phyloP scores from a whole-genome alignment of 2,329 filamentous ascomycete species.

The Knoxdaviesia capensis region DNA sequence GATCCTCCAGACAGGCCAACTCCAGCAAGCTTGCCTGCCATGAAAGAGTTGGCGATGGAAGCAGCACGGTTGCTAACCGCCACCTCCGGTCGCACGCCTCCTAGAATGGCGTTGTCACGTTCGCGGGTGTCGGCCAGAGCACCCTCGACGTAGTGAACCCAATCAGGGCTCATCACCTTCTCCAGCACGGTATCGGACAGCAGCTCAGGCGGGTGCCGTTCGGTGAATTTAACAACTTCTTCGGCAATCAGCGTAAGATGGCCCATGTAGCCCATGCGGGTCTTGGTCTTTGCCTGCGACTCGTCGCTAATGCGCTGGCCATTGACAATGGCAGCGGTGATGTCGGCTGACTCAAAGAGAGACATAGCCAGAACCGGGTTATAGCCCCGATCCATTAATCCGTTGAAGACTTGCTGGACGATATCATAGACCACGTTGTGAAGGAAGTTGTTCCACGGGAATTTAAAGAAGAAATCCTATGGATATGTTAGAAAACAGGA shows the following conservation, averaged over 20 bases:
- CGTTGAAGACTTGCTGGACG: conserved; percentile 97
- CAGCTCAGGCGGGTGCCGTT: conserved; percentile 75
- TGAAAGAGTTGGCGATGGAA: conserved; percentile 11
- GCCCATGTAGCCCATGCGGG: conserved; percentile 94
- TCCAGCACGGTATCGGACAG: conserved; percentile 71
- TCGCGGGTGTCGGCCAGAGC: conserved; percentile 85
- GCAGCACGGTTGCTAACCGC: conserved; percentile 58
- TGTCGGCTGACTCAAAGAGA: conserved; percentile 74
- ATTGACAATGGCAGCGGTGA: conserved; percentile 81
- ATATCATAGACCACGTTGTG: conserved; percentile 99
- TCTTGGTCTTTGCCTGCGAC: conserved; percentile 64
- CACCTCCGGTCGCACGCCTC: conserved; percentile 82
- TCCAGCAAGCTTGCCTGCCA: conserved; percentile 17
- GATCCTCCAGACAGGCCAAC: conserved; percentile 22
- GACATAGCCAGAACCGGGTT: conserved; percentile 81
- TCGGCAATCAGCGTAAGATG: conserved; percentile 93
- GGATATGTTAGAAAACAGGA: background rate
- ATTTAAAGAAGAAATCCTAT: conserved; percentile 92
- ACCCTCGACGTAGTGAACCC: conserved; percentile 89
- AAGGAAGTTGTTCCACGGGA: conserved; percentile 98
- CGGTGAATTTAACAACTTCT: conserved; percentile 96
- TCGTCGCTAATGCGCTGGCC: conserved; percentile 77
- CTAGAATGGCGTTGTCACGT: conserved; percentile 93
- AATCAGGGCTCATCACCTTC: conserved; percentile 72
- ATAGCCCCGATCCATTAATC: conserved; percentile 88